phyloP scores from a whole-genome alignment of 768 basidiomycete species.

The Boletus speciosus region DNA sequence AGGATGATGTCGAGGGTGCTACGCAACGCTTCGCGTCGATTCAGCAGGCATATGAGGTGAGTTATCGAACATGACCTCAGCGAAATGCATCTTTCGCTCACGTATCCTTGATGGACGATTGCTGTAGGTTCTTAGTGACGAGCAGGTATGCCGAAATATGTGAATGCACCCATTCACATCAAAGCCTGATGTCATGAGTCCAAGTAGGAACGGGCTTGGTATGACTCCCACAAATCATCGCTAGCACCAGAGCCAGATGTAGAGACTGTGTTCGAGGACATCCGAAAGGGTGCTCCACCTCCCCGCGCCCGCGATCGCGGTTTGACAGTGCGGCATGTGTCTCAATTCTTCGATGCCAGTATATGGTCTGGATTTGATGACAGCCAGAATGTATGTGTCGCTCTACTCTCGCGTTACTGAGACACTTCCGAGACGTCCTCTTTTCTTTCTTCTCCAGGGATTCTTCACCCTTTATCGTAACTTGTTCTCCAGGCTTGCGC shows the following conservation, averaged over 20 bases:
- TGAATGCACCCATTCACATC: background rate
- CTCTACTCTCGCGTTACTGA: background rate
- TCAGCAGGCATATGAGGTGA: constrained; percentile 94
- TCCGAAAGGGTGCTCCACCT: constrained; percentile 63
- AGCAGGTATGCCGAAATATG: constrained; percentile 61
- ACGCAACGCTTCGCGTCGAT: constrained; percentile 83
- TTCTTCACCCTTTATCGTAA: constrained; percentile 90
- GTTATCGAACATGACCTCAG: constrained; percentile 8
- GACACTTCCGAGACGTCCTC: background rate
- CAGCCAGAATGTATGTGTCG: constrained; percentile 47
- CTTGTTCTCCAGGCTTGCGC: constrained; percentile 76
- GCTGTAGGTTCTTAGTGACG: constrained; percentile 87
- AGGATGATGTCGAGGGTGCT: constrained; percentile 75
- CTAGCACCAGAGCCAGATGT: constrained; percentile 80
- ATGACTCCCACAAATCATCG: constrained; percentile 87
- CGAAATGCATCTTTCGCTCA: background rate
- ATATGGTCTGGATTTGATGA: constrained; percentile 68
- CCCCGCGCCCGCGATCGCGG: constrained; percentile 64
- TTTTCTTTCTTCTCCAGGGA: constrained; percentile 45
- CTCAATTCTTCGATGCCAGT: constrained; percentile 77
- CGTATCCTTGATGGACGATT: constrained; percentile 31
- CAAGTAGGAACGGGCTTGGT: constrained; percentile 96
- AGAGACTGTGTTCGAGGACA: constrained; percentile 79
- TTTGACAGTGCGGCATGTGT: constrained; percentile 73
- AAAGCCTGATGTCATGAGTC: constrained; percentile 14